phyloP scores from a whole-genome alignment of 257 asterid genomes.

The Capsicum baccatum region DNA sequence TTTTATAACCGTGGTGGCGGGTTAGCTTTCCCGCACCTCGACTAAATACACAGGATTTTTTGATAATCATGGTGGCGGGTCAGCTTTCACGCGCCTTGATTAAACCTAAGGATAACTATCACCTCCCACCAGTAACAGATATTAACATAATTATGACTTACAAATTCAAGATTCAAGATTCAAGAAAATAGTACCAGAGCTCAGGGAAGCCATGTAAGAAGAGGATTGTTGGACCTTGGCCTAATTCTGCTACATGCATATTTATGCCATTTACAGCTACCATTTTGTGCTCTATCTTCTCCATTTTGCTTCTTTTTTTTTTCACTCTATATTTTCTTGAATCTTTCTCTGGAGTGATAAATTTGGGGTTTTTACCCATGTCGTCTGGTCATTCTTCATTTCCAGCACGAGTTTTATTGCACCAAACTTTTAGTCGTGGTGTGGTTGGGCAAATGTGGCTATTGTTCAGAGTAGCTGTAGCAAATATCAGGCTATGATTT shows the following conservation, averaged over 20 bases:
- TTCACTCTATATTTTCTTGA: not conserved
- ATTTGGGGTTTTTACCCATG: not conserved
- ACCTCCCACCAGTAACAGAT: too few relatives aligned
- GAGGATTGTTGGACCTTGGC: slow-evolving; percentile 75
- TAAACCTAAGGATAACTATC: too few relatives aligned
- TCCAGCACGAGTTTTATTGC: too few relatives aligned
- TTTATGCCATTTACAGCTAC: slow-evolving; percentile 34
- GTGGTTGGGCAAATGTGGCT: not conserved
- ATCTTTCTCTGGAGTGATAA: not conserved
- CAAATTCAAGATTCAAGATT: too few relatives aligned
- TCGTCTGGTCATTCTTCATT: too few relatives aligned
- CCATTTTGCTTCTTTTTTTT: slow-evolving; percentile 11
- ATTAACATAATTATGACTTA: too few relatives aligned
- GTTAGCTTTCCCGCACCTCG: too few relatives aligned
- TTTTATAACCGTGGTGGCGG: too few relatives aligned
- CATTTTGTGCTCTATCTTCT: slow-evolving; percentile 37
- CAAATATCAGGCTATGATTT: not conserved
- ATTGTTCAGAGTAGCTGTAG: not conserved
- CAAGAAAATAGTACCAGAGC: not conserved
- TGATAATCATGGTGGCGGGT: too few relatives aligned
- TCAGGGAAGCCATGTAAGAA: slow-evolving; percentile 56
- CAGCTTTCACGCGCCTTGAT: too few relatives aligned
- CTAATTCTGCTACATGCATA: slow-evolving; percentile 66
- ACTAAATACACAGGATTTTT: too few relatives aligned
- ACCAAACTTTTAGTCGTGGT: too few relatives aligned